Evolutionary conservation across 768 basidiomycete genomes (phyloP).

Genomic region (Boletales sp.): DNA sequence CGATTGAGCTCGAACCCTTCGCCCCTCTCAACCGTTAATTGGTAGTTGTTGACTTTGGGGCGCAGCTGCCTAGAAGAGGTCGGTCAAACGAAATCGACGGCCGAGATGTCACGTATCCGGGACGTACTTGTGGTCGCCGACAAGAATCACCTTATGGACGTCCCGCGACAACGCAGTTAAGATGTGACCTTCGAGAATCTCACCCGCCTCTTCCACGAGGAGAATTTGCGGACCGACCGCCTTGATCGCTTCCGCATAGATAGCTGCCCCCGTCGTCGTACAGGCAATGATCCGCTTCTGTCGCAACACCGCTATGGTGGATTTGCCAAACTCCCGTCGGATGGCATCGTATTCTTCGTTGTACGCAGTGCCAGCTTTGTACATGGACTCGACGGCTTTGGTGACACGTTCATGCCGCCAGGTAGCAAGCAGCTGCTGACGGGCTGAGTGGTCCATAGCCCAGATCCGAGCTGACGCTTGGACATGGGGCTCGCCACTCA

Average conservation of each 20-base stretch:
- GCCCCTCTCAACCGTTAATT: constrained; percentile 63
- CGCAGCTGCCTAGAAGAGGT: constrained; percentile 52
- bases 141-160: constrained; percentile 55
- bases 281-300: constrained; percentile 60
- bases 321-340: constrained; percentile 31
- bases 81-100: not conserved
- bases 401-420: constrained; percentile 37
- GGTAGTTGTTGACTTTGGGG: constrained; percentile 67
- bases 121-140: constrained; percentile 67
- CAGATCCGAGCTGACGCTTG: constrained; percentile 32
- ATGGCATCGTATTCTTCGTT: constrained; percentile 35
- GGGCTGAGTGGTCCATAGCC: constrained; percentile 31
- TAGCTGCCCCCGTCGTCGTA: constrained; percentile 69
- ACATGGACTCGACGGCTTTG: constrained; percentile 32
- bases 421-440: constrained; percentile 22
- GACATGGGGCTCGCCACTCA: constrained; percentile 29
- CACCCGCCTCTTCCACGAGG: constrained; percentile 70
- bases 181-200: constrained; percentile 66
- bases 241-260: constrained; percentile 44
- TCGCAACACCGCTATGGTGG: constrained; percentile 32
- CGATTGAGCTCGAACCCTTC: constrained; percentile 64
- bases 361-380: constrained; percentile 29
- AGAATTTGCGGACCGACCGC: constrained; percentile 46
- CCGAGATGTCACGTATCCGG: not conserved
- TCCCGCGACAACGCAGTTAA: constrained; percentile 49